Conservation (phyloP, 2,329 filamentous ascomycete species). For the Aulographum hederae region DNA sequence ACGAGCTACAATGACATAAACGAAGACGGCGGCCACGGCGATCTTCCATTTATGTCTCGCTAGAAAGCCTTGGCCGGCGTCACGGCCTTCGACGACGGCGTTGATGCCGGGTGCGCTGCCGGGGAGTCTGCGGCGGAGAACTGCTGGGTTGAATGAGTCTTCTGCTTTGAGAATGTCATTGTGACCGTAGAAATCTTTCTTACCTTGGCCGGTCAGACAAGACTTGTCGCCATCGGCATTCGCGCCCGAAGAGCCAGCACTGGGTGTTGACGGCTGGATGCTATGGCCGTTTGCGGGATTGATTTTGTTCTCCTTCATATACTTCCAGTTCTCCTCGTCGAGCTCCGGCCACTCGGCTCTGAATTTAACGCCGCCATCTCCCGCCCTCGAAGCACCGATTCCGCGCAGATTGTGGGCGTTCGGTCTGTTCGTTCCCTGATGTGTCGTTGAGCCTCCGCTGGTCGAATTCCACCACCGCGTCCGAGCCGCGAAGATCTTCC, state of each 20-base stretch:
- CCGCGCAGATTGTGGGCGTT: conserved; percentile 36
- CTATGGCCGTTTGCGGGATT: conserved; percentile 58
- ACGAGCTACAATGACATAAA: conserved; percentile 69
- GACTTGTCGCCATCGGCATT: too few species aligned
- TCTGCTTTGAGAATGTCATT: too few species aligned
- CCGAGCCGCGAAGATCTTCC: conserved; percentile 56
- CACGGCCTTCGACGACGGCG: conserved; percentile 60
- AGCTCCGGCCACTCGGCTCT: conserved; percentile 75
- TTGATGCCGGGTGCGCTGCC: conserved; percentile 34
- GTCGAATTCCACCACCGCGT: conserved; percentile 96
- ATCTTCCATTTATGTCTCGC: conserved; percentile 63
- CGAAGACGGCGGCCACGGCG: conserved; percentile 49
- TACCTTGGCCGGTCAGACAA: too few species aligned
- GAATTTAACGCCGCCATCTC: conserved; percentile 86
- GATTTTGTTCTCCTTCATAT: conserved; percentile 71
- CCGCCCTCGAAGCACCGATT: conserved; percentile 64
- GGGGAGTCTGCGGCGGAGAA: conserved; percentile 42
- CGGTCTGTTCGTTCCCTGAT: conserved; percentile 9
- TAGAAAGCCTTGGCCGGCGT: conserved; percentile 70
- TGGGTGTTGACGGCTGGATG: conserved; percentile 18
- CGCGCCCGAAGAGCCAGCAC: neutral
- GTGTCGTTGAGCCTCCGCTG: conserved; percentile 55
- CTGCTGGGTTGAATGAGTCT: too few species aligned
- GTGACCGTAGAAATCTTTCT: too few species aligned
- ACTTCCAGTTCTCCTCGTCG: conserved; percentile 77